A percentile compares a stretch with the other conserved stretches of the same genome.
These are phyloP conservation scores for Verticillium nubilum DNA, from an alignment of 2,329 filamentous ascomycete genomes.

Conservation along the genomic window DNA sequence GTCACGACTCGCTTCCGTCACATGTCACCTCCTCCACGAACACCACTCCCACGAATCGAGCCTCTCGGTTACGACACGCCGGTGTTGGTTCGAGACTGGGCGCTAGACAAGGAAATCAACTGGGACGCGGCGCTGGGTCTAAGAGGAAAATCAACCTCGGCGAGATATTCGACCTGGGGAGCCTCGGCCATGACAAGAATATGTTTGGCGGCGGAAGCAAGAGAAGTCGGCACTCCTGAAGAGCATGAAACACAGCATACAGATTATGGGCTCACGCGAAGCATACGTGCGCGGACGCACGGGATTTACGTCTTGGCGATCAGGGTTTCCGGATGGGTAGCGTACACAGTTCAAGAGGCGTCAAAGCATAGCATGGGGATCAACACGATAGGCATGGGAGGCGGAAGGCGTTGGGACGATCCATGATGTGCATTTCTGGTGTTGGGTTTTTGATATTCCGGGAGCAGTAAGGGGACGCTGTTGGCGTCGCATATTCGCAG, in stretches of 20 bases:
- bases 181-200: slow-evolving; percentile 58
- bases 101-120: slow-evolving; percentile 24
- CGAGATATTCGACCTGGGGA: slow-evolving; percentile 69
- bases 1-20: slow-evolving; percentile 29
- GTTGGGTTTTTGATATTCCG: neutral
- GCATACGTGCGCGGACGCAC: neutral
- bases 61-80: slow-evolving; percentile 7
- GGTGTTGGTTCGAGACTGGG: slow-evolving; percentile 17
- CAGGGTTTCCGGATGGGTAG: neutral
- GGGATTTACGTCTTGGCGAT: neutral
- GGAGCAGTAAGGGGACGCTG: neutral
- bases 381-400: slow-evolving; percentile 1
- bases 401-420: slow-evolving; percentile 4
- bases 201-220: slow-evolving; percentile 40
- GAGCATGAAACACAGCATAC: neutral
- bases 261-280: neutral
- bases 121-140: slow-evolving; percentile 61
- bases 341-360: neutral
- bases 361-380: slow-evolving; percentile 4
- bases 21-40: slow-evolving; percentile 21
- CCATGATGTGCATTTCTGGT: slow-evolving; percentile 2
- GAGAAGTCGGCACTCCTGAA: slow-evolving; percentile 42
- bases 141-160: slow-evolving; percentile 70
- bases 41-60: slow-evolving; percentile 15
- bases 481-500: neutral